Base-by-base conservation (phyloP, 768 basidiomycete species). In the Pisolithus orientalis region DNA sequence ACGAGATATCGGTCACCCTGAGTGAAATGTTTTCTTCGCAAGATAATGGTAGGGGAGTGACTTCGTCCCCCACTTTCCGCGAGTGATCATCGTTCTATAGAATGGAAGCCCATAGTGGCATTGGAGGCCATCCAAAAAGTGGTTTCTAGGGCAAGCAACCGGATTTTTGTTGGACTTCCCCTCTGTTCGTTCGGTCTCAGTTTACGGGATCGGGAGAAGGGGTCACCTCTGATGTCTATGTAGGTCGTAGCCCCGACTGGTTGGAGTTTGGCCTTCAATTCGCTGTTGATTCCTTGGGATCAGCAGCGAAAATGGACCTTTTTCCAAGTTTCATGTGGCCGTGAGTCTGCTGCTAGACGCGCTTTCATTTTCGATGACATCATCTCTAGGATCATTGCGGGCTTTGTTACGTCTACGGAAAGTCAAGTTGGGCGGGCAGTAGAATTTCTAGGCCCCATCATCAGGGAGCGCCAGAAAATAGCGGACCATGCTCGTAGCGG, bases 111-210 rank as follows among this genome's bases (percentile, higher is more conserved):
- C 2, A 51, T 76, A 9, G 53, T 60, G 0, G 64, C 56, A 2
- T 31, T 66, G 6, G 55, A 64, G 6, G 55, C 55, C 0, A 53
- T 69, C 2, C 64, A 60, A 53, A 56, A 62, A 32, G 62, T 80
- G 14, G 61, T 80, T 10, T 66, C 70, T 34, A 68, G 75, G 32
- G 63, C 69, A 2, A 74, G 65, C 47, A 78, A 76, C 57, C 71
- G 80, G 6, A 50, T 74, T 4, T 76, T 81, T 53, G 72, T 80
- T 6, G 79, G 78, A 0, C 62, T 71, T 17, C 76, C 78, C 1
- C 46, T 76, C 0, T 80, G 79, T 77, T 47, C 25, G 72, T 65
- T 1, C 29, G 9, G 8, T 14, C 5, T 32, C 24, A 38, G 2
- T 32, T 27, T 7, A 38, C 21, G 43, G 11, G 25, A 27, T 29